Evolutionary conservation across 2,329 filamentous ascomycete genomes (phyloP), one percentile per base, ranked within the genome.

Genomic region (Hypoxylon sp.): DNA sequence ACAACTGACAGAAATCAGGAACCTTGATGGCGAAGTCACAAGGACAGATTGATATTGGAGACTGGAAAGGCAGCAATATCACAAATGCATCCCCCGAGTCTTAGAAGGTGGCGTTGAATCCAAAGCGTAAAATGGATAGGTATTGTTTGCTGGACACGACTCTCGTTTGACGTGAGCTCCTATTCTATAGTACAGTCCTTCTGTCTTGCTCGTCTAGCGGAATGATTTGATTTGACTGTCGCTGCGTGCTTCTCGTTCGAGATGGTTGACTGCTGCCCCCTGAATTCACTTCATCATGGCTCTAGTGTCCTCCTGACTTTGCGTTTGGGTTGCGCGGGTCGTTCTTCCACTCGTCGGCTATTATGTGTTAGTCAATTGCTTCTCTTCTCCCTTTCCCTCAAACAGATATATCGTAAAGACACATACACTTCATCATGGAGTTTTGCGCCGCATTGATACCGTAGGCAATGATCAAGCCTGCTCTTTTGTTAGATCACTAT

Each of bases 341-440:
- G 81, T 96, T 95, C 87, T 92, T 95, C 85, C 84, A 97, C 80
- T 97, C 91, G 67, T 89, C 90, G 79, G 86, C 93, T 97, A 66
- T 60, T 19, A 38, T 17, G 31, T 36, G 31, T 38, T 37, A 59
- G 49, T 52, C 20, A 53, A 52, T 35, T 62, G 70, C 52, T 70
- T 67, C 55, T 56, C 55, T 26, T 51, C n/a, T n/a, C 7, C 23
- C 50, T 46, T 66, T 30, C 52, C 51, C 31, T 37, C 41, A 23
- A 38, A 38, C 45, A 37, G 9, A 13, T 21, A 13, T 21, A 19
- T 26, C 13, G 7, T 35, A 3, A 37, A 16, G n/a, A 49, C 49
- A 69, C 75, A 60, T 85, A 97, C 93, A 83, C 73, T 84, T 78
- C 78, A 88, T 86, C 79, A 96, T 82, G 67, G 83, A 77, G 73